Conservation (phyloP, 106 monocot species). For the Platanthera zijinensis region DNA sequence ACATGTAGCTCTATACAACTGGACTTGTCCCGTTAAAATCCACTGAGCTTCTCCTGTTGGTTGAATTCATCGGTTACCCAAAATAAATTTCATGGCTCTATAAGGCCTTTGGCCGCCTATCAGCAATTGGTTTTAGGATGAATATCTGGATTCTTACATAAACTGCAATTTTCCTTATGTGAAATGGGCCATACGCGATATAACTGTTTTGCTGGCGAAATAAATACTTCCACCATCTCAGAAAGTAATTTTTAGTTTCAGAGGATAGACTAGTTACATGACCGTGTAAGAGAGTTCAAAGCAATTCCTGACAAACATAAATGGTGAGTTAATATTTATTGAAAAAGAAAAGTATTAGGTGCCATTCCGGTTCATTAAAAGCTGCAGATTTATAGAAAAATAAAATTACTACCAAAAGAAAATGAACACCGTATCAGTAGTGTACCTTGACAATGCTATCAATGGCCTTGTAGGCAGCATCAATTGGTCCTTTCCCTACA, state of each 20-base stretch:
- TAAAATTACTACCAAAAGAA: neutral
- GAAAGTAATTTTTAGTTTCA: neutral
- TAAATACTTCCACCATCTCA: neutral
- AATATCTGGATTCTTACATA: too few species aligned
- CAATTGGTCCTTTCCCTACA: conserved; percentile 71
- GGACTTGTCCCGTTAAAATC: too few species aligned
- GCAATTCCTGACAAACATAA: too few species aligned
- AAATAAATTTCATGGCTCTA: too few species aligned
- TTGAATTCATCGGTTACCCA: too few species aligned
- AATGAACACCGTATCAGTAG: neutral
- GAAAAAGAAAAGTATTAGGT: neutral
- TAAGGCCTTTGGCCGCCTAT: too few species aligned
- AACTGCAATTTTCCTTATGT: neutral
- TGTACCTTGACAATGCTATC: conserved; percentile 68
- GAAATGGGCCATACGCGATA: neutral
- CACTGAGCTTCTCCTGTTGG: too few species aligned
- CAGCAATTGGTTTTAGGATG: too few species aligned
- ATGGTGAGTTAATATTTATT: too few species aligned
- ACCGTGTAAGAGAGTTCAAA: too few species aligned
- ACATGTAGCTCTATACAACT: too few species aligned
- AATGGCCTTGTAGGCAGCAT: conserved; percentile 86
- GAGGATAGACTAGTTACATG: neutral
- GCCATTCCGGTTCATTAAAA: neutral
- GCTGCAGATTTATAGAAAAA: neutral
- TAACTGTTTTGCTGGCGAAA: neutral